phyloP scores from a whole-genome alignment of 2,329 filamentous ascomycete species.

The Orbilia javanica region DNA sequence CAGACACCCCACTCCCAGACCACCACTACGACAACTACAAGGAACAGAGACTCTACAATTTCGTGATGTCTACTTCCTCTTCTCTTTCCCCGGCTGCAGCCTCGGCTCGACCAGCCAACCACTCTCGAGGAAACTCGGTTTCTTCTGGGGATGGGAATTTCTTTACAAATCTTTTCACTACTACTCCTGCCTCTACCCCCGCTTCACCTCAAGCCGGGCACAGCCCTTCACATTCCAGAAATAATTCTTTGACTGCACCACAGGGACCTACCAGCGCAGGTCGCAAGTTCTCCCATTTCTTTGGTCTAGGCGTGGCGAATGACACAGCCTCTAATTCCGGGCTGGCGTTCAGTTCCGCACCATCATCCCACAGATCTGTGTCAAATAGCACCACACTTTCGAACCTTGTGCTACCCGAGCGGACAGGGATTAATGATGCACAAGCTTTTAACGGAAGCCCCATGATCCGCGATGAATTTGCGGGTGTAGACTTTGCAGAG shows the following conservation, averaged over 20 bases:
- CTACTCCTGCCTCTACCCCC: conserved; percentile 14
- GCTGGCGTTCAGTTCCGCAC: conserved; percentile 44
- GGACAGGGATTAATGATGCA: conserved; percentile 4
- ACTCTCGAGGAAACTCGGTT: conserved; percentile 37
- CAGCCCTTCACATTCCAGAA: conserved; percentile 35
- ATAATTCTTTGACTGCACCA: conserved; percentile 25
- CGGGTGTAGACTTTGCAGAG: conserved; percentile 40
- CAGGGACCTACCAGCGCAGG: conserved; percentile 20
- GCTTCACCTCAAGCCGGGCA: not conserved
- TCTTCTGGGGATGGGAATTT: conserved; percentile 51
- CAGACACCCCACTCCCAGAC: conserved; percentile 38
- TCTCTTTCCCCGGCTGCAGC: conserved; percentile 11
- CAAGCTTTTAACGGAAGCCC: conserved; percentile 38
- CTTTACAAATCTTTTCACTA: conserved; percentile 47
- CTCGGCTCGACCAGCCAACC: conserved; percentile 18
- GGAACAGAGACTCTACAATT: conserved; percentile 57
- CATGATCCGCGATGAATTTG: conserved; percentile 54
- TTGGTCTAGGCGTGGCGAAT: conserved; percentile 39
- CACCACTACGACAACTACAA: conserved; percentile 52
- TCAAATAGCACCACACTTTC: conserved; percentile 55
- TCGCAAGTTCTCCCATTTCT: conserved; percentile 46
- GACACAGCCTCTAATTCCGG: conserved; percentile 53
- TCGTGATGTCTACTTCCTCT: conserved; percentile 50
- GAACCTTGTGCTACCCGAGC: conserved; percentile 52
- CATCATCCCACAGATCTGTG: conserved; percentile 53